Evolutionary conservation across 106 monocot genomes (phyloP).

Genomic region (Allium cepa): DNA sequence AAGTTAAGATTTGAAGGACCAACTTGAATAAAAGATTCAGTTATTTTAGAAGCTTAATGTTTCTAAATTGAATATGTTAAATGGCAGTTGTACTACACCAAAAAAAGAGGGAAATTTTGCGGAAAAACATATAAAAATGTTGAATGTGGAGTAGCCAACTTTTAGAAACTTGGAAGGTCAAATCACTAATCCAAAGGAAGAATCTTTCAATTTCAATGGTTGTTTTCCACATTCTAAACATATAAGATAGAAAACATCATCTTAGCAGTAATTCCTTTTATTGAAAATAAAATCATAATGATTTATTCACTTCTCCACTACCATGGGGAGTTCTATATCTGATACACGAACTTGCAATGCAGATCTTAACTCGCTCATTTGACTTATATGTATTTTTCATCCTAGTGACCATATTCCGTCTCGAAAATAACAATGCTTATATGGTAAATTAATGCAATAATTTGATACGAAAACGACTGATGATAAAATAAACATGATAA

Average conservation of each 20-base stretch:
- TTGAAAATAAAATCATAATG: conserved; percentile 66
- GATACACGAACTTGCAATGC: conserved; percentile 58
- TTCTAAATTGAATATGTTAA: neutral
- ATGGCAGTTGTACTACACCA: neutral
- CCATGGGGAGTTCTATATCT: conserved; percentile 63
- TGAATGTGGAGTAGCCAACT: conserved; percentile 18
- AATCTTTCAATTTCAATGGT: conserved; percentile 64
- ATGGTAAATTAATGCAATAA: neutral
- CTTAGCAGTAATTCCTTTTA: conserved; percentile 67
- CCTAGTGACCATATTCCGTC: conserved; percentile 81
- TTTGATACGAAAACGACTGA: neutral
- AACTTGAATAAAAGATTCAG: neutral
- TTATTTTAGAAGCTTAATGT: neutral
- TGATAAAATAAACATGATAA: neutral
- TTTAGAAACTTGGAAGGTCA: conserved; percentile 85
- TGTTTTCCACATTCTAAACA: conserved; percentile 79
- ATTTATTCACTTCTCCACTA: conserved; percentile 54
- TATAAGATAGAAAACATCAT: conserved; percentile 91
- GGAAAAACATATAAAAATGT: neutral
- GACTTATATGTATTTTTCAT: conserved; percentile 71
- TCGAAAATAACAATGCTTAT: conserved; percentile 61
- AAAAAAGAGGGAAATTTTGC: neutral
- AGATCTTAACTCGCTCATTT: conserved; percentile 43
- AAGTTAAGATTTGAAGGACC: too few relatives aligned
- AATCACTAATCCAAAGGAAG: conserved; percentile 94